Evolutionary conservation across 2,329 filamentous ascomycete species (phyloP).

Genomic region (Tolypocladium pustulatum): DNA sequence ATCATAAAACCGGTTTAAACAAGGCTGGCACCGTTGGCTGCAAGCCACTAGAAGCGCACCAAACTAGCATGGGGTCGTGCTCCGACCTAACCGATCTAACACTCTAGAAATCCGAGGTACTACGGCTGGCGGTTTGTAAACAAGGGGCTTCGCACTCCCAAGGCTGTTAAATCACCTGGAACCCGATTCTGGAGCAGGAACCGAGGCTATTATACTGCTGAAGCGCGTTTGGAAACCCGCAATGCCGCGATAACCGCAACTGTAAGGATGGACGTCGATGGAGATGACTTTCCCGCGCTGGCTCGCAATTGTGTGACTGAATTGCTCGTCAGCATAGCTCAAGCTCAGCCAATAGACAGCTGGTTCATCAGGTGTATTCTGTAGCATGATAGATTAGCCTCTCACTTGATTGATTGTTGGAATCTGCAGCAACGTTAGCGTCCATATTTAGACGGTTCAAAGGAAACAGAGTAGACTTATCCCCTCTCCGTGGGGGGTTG

Average conservation of each 20-base stretch:
- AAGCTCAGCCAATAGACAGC: neutral
- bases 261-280: neutral
- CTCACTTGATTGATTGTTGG: neutral
- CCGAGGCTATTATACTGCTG: neutral
- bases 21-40: neutral
- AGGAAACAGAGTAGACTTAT: constrained; percentile 32
- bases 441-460: constrained; percentile 2
- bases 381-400: neutral
- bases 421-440: constrained; percentile 18
- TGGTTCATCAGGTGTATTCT: no score
- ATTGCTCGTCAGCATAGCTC: neutral
- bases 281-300: neutral
- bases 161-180: neutral
- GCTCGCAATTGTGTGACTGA: neutral
- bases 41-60: neutral
- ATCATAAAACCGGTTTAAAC: neutral
- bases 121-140: neutral
- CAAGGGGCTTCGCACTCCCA: neutral
- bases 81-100: neutral
- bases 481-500: constrained; percentile 34
- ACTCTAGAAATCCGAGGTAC: neutral
- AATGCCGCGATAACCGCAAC: neutral
- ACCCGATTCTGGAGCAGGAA: neutral
- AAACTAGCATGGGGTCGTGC: neutral
- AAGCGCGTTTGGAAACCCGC: neutral